Percentiles rank a stretch among this genome's conserved stretches.
These are phyloP conservation scores for Blastocystis sp. DNA, from an alignment of 352 stramenopile genomes.

Conservation along the genomic window DNA sequence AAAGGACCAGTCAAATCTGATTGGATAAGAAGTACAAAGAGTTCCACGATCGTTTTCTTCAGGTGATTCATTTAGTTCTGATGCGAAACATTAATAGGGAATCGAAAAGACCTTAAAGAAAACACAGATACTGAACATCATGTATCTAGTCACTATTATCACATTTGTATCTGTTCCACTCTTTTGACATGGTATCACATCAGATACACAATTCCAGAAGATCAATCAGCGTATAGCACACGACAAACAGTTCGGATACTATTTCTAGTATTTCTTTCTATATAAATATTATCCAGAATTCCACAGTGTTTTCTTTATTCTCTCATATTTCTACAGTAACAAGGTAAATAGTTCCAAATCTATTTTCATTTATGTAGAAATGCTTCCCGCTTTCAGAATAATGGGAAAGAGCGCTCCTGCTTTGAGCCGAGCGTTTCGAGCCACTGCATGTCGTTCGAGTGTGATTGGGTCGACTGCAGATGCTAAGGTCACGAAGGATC, in stretches of 20 bases:
- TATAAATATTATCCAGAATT: not conserved
- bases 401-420: constrained; percentile 41
- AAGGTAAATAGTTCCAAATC: not conserved
- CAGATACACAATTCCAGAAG: no score
- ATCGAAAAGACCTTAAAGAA: not conserved
- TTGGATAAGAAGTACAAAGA: not conserved
- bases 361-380: constrained; percentile 6
- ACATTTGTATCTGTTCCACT: no score
- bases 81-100: not conserved
- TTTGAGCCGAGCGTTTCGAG: not conserved
- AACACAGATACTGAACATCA: no score
- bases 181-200: no score
- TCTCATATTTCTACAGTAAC: not conserved
- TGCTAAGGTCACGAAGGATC: no score
- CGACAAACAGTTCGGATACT: not conserved
- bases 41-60: not conserved
- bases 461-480: no score
- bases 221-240: not conserved
- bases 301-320: not conserved
- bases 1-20: constrained; percentile 35
- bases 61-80: not conserved
- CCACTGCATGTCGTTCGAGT: no score
- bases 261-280: not conserved
- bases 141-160: no score
- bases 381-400: constrained; percentile 42